Conservation (phyloP, 768 basidiomycete species). For the Mycena polygramma region DNA sequence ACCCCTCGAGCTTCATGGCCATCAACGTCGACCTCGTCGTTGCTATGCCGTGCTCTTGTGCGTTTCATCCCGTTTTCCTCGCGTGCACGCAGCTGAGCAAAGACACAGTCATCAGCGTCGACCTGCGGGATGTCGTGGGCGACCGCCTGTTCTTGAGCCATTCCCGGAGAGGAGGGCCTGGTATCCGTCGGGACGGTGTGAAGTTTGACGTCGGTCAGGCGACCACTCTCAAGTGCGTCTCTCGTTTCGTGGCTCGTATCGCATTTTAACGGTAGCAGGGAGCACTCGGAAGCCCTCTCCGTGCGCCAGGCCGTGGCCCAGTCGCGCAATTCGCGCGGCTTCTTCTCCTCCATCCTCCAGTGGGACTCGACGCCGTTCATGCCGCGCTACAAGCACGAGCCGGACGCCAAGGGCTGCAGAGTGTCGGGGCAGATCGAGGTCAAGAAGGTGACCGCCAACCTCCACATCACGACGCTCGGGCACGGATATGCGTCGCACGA, state of each 20-base stretch:
- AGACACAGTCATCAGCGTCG: slow-evolving; percentile 81
- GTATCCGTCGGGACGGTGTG: slow-evolving; percentile 89
- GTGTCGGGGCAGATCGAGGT: slow-evolving; percentile 86
- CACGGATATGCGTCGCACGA: slow-evolving; percentile 92
- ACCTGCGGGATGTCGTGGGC: slow-evolving; percentile 93
- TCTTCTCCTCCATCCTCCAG: slow-evolving; percentile 70
- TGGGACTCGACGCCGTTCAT: slow-evolving; percentile 64
- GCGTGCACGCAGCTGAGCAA: neutral
- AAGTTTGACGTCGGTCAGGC: slow-evolving; percentile 88
- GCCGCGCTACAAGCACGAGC: slow-evolving; percentile 79
- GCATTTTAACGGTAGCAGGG: slow-evolving; percentile 50
- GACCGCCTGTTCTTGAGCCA: slow-evolving; percentile 85
- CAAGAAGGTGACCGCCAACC: slow-evolving; percentile 93
- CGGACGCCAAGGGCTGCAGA: slow-evolving; percentile 84
- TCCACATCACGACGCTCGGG: slow-evolving; percentile 94
- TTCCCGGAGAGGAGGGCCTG: slow-evolving; percentile 48
- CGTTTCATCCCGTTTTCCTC: slow-evolving; percentile 52
- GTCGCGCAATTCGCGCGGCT: slow-evolving; percentile 80
- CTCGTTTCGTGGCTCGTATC: neutral
- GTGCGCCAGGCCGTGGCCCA: slow-evolving; percentile 78
- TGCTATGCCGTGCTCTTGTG: slow-evolving; percentile 94
- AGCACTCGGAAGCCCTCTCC: slow-evolving; percentile 75
- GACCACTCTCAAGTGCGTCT: slow-evolving; percentile 69
- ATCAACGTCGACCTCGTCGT: slow-evolving; percentile 95
- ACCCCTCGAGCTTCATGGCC: slow-evolving; percentile 72